Conservation (phyloP, 495 filamentous ascomycete genomes). For the Tuber indicum region DNA sequence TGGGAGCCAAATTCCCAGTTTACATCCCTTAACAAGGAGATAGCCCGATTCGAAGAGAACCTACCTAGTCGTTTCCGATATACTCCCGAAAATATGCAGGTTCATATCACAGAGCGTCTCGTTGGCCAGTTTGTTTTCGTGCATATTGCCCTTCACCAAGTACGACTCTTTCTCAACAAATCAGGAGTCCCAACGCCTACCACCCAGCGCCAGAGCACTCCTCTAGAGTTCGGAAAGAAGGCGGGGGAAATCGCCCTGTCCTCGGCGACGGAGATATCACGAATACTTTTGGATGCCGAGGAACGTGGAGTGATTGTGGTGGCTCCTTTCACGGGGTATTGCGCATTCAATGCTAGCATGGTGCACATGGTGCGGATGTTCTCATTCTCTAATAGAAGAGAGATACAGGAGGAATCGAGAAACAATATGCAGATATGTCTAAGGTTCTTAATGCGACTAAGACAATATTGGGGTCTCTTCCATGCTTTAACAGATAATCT, state of each 20-base stretch:
- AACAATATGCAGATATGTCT: constrained; percentile 83
- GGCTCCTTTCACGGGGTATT: constrained; percentile 90
- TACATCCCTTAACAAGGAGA: constrained; percentile 60
- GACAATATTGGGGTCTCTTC: constrained; percentile 96
- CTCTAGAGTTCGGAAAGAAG: constrained; percentile 69
- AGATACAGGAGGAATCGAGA: constrained; percentile 68
- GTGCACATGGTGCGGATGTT: constrained; percentile 91
- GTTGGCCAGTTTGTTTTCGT: constrained; percentile 93
- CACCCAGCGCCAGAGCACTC: constrained; percentile 60
- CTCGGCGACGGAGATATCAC: constrained; percentile 84
- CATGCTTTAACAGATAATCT: constrained; percentile 92
- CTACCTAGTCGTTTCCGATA: constrained; percentile 68
- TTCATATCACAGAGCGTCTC: constrained; percentile 73
- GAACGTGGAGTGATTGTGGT: constrained; percentile 62
- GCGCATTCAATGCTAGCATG: constrained; percentile 83
- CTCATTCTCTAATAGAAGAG: constrained; percentile 59
- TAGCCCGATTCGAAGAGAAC: constrained; percentile 60
- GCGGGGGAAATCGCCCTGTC: constrained; percentile 70
- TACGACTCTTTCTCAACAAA: constrained; percentile 81
- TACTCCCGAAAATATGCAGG: constrained; percentile 72
- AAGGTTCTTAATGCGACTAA: constrained; percentile 86
- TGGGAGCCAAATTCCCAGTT: constrained; percentile 79
- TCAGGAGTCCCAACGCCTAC: constrained; percentile 73
- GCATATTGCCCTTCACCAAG: constrained; percentile 83
- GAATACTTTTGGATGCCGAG: constrained; percentile 70